Evolutionary conservation across 768 basidiomycete genomes (phyloP), one percentile per base, ranked within the genome.

Genomic region (Leccinum rimulosum): DNA sequence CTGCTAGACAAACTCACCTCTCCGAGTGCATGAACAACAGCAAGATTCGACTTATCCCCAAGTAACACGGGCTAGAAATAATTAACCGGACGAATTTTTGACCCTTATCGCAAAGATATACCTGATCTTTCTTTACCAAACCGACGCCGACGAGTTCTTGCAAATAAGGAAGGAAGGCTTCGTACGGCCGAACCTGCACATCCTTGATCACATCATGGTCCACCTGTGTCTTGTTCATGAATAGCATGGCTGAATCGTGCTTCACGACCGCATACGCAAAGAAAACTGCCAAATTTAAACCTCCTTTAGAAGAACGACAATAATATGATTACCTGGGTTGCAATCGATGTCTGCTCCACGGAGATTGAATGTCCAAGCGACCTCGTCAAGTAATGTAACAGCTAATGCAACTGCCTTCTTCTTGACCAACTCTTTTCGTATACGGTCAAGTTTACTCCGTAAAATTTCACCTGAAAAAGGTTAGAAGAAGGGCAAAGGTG

Each of bases 331-430:
- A 80, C 85, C 85, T 4, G 88, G 88, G 61, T 97, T 98, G 75
- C 82, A 98, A 35, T 87, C 86, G 66, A 98, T 95, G 70, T 98
- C 96, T 3, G 86, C 83, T 1, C 95, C 95, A 61, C 96, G 87
- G 33, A 99, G 78, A 72, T 98, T 95, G 76, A 93, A 91, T 40
- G 95, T 69, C 94, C 94, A 98, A 0, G 93, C 94, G 52, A 96
- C 85, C 71, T 98, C 96, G 71, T 98, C 96, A 22, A 98, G 82
- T 80, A 88, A 86, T n/a, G 82, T 88, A 4, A 98, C 82, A 1
- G 96, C 86, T 45, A 91, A 72, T 2, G 89, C 93, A 63, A 76
- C 70, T 1, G 74, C 76, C 3, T 77, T 73, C 59, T 80, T 77
- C 67, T 86, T 82, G n/a, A 75, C 76, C 55, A 96, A 64, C 60